Conservation (phyloP, 139 green algal species). For the Picochlorum sp. region DNA sequence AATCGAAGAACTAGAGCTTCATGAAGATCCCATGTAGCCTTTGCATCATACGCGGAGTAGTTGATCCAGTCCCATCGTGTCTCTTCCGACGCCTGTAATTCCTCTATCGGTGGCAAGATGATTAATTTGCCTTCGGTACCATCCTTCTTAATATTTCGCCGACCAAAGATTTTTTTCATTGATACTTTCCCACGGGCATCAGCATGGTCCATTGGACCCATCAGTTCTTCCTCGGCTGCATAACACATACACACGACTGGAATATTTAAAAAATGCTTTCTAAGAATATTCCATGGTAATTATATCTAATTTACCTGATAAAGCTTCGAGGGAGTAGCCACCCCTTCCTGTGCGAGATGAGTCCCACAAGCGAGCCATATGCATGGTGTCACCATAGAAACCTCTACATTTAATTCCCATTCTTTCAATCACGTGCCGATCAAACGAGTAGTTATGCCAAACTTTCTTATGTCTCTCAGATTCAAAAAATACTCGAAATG, state of each 20-base stretch:
- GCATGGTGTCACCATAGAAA: constrained; percentile 91
- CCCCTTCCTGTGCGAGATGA: constrained; percentile 47
- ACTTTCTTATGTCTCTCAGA: constrained; percentile 61
- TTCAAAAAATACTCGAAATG: constrained; percentile 78
- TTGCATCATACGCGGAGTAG: constrained; percentile 84
- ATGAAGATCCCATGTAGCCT: constrained; percentile 79
- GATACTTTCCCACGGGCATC: constrained; percentile 42
- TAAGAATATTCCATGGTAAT: neutral
- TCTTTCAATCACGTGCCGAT: constrained; percentile 82
- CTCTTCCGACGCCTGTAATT: constrained; percentile 48
- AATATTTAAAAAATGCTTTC: neutral
- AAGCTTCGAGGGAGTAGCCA: constrained; percentile 64
- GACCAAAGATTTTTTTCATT: constrained; percentile 88
- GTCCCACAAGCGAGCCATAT: constrained; percentile 95
- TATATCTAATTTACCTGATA: constrained; percentile 30
- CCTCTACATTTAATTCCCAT: constrained; percentile 35
- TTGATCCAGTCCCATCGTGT: constrained; percentile 67
- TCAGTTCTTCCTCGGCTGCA: constrained; percentile 27
- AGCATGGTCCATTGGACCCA: neutral
- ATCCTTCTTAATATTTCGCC: constrained; percentile 62
- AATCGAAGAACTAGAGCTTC: constrained; percentile 29
- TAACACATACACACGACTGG: neutral
- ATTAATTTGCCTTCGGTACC: constrained; percentile 54
- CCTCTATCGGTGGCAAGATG: constrained; percentile 46
- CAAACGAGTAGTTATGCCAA: constrained; percentile 99